Percentiles rank a stretch among this genome's conserved stretches.
Evolutionary conservation across 805 yeast species (phyloP).

Genomic region (Dipodascopsis uninucleata): DNA sequence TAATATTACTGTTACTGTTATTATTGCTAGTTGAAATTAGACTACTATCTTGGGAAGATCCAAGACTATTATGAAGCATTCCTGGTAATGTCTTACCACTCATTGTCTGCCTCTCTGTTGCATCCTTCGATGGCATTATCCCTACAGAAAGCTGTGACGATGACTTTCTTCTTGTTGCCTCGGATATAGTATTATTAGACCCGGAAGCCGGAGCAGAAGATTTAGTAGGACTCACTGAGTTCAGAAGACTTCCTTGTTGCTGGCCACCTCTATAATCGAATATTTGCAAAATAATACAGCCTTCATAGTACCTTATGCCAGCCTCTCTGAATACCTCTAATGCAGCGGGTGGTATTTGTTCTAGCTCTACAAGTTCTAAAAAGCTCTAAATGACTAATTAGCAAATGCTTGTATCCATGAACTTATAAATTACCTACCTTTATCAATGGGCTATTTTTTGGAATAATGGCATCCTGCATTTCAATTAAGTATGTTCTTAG

Average conservation of each 20-base stretch:
- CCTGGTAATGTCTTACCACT: too few relatives aligned
- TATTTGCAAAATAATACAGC: constrained; percentile 81
- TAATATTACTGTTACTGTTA: background rate
- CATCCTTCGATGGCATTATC: background rate
- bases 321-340: constrained; percentile 87
- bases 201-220: background rate
- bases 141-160: background rate
- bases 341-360: constrained; percentile 83
- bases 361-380: constrained; percentile 70
- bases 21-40: background rate
- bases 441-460: constrained; percentile 71
- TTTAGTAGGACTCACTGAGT: background rate
- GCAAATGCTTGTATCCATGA: background rate
- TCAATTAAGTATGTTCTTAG: too few relatives aligned
- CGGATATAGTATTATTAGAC: background rate
- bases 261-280: constrained; percentile 68
- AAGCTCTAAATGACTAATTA: constrained; percentile 42
- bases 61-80: too few relatives aligned
- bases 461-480: constrained; percentile 68
- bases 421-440: constrained; percentile 41
- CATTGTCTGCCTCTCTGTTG: constrained; percentile 1
- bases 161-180: background rate
- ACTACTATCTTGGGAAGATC: too few relatives aligned
- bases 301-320: constrained; percentile 80
- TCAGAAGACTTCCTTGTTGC: background rate